Conservation (phyloP, 129 eudicot species). For the Sambucus nigra region DNA sequence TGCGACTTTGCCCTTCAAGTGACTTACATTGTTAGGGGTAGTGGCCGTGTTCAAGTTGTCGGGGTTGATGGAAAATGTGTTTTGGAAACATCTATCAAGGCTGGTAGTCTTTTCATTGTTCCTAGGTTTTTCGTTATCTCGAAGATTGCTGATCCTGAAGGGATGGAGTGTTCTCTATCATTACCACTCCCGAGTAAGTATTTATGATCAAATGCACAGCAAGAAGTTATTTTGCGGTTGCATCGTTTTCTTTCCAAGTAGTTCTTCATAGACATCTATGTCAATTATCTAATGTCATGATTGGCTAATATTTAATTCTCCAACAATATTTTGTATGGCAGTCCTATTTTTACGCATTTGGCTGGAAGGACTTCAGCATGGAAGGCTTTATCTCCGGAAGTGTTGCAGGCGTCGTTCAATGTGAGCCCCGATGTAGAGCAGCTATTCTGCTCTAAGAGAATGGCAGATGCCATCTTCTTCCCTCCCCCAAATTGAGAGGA, state of each 20-base stretch:
- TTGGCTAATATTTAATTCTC: no score
- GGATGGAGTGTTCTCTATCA: conserved; percentile 43
- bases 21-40: conserved; percentile 36
- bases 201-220: no score
- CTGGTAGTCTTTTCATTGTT: conserved; percentile 35
- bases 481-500: conserved; percentile 45
- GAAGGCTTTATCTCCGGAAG: conserved; percentile 68
- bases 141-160: conserved; percentile 30
- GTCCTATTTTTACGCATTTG: conserved; percentile 67
- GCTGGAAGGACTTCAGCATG: conserved; percentile 67
- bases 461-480: conserved; percentile 59
- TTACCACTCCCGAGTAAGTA: conserved; percentile 36
- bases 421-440: conserved; percentile 56
- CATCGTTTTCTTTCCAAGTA: no score
- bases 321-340: no score
- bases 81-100: conserved; percentile 30
- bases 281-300: no score
- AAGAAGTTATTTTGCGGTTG: no score
- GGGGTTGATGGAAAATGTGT: conserved; percentile 37
- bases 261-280: no score
- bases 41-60: conserved; percentile 42
- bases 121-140: conserved; percentile 40
- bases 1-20: conserved; percentile 32
- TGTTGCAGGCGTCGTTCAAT: conserved; percentile 60
- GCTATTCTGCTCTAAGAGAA: conserved; percentile 54